Conservation (phyloP, 2,329 filamentous ascomycete species). For the Penicillium sp. region DNA sequence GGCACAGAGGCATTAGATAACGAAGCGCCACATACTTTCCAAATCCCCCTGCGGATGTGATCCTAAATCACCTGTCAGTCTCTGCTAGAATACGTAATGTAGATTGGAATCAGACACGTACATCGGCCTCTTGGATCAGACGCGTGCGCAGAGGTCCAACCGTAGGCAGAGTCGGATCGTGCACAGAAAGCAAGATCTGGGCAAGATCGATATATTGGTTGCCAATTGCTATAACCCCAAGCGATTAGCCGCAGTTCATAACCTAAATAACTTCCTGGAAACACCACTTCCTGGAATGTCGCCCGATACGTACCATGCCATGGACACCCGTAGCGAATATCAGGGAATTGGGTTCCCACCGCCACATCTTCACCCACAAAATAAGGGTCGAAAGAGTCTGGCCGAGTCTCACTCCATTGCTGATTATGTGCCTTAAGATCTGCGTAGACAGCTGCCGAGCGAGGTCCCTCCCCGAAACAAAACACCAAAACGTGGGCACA, state of each 20-base stretch:
- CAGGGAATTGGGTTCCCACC: constrained; percentile 13
- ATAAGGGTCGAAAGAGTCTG: constrained; percentile 20
- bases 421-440: constrained; percentile 13
- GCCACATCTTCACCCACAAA: constrained; percentile 15
- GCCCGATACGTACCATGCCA: constrained; percentile 19
- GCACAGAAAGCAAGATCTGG: constrained; percentile 13
- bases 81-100: not conserved
- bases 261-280: not conserved
- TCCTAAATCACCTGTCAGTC: constrained; percentile 7
- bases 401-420: constrained; percentile 16
- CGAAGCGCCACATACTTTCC: constrained; percentile 21
- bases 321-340: constrained; percentile 19
- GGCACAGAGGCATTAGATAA: constrained; percentile 18
- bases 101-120: constrained; percentile 6
- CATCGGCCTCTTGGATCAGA: constrained; percentile 14
- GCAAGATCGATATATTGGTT: constrained; percentile 20
- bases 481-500: constrained; percentile 23
- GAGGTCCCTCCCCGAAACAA: constrained; percentile 16
- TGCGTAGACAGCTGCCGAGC: constrained; percentile 12
- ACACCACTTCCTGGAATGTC: not conserved
- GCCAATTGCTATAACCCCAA: constrained; percentile 11
- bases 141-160: constrained; percentile 14
- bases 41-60: constrained; percentile 20
- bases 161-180: constrained; percentile 13
- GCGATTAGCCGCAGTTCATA: not conserved